A percentile compares a stretch with the other conserved stretches of the same genome.
Conservation (phyloP, 257 asterid species). For the Anisodus tanguticus region DNA sequence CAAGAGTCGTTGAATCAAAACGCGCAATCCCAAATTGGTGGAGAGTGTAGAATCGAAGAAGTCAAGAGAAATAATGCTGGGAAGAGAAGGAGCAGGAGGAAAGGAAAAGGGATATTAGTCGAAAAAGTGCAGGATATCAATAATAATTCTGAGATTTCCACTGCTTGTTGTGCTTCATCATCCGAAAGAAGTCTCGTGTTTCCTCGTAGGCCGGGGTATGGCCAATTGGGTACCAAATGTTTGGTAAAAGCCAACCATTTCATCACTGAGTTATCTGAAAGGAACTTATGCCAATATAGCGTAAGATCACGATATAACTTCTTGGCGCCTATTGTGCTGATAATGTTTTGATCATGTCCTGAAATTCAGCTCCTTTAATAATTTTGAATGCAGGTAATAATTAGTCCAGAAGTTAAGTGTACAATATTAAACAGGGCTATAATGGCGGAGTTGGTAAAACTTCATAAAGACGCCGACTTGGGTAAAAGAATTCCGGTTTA, state of each 20-base stretch:
- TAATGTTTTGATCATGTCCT: neutral
- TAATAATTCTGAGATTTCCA: conserved; percentile 24
- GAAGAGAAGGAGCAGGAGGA: conserved; percentile 38
- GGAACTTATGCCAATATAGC: conserved; percentile 56
- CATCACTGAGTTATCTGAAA: conserved; percentile 52
- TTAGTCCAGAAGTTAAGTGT: conserved; percentile 56
- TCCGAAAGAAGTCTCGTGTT: conserved; percentile 39
- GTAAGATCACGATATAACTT: conserved; percentile 38
- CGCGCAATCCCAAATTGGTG: conserved; percentile 30
- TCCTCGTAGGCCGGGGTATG: conserved; percentile 48
- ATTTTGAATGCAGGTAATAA: conserved; percentile 43
- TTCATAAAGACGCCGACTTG: conserved; percentile 52
- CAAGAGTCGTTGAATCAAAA: conserved; percentile 47
- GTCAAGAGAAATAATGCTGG: conserved; percentile 29
- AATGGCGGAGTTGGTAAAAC: conserved; percentile 52
- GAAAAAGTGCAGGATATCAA: conserved; percentile 33
- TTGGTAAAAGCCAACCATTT: conserved; percentile 55
- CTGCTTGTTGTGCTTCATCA: conserved; percentile 31
- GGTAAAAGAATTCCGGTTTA: conserved; percentile 59
- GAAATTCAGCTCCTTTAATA: neutral
- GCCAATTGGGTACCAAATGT: conserved; percentile 47
- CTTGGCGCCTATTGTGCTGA: neutral
- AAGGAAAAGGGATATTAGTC: conserved; percentile 39
- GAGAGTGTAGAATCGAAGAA: conserved; percentile 31
- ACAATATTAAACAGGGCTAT: conserved; percentile 55